Evolutionary conservation across 2,329 filamentous ascomycete genomes (phyloP), one percentile per base, ranked within the genome.

Genomic region (Calonectria crousiana): DNA sequence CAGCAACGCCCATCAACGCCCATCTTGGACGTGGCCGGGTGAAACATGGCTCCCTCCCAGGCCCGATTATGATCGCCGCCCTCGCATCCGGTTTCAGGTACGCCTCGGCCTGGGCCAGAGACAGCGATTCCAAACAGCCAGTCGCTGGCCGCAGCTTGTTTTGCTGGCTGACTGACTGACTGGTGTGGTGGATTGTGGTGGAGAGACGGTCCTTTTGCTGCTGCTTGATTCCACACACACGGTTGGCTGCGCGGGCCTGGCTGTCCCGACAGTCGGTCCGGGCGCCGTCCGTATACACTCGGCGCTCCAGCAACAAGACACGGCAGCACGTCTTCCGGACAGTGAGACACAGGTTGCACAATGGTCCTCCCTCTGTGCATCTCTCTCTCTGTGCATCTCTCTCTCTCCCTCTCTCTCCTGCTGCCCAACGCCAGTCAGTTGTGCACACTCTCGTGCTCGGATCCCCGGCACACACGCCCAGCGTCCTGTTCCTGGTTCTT

Each of bases 21-120:
- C 41, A 49, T 68, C 47, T 38, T 62, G 56, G 56, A 23, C 36
- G 26, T 47, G 8, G 41, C 20, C 26, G 38, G 23, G 44, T 71
- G 38, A 71, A 64, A 66, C 69, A 71, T 66, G 49, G 60, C 47
- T 28, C 41, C 49, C 30, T 52, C 58, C 58, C 14, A 47, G 60
- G 60, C 34, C 69, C 69, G 60, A 66, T 71, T 71, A 71, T 64
- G 58, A 66, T 66, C 69, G 36, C 36, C 69, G 38, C 36, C 28
- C 28, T 30, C 30, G 10, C 44, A 36, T 65, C 32, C 56, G 56
- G 56, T 71, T 65, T 65, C 32, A 28, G 52, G 58, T 41, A 28
- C 34, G 38, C 51, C 67, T 20, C 52, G 30, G 23, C 28, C 8
- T 18, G 16, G 34, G 32, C 32, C 52, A 58, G 62, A 67, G 36